Evolutionary conservation across 2,329 filamentous ascomycete species (phyloP).

Genomic region (Talaromyces piceae): DNA sequence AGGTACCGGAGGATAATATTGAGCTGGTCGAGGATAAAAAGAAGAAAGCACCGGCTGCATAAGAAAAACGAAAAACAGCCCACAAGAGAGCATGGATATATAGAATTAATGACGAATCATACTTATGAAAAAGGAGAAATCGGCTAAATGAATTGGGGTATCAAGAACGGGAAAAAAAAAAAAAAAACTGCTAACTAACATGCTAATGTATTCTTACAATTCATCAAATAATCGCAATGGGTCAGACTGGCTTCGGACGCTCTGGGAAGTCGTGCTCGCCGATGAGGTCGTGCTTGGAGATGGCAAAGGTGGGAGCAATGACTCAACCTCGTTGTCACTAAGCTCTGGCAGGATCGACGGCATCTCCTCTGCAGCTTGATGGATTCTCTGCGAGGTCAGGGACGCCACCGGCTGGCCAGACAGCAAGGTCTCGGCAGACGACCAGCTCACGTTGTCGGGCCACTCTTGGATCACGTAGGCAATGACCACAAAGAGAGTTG

Average conservation of each 20-base stretch:
- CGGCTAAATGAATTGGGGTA: no score
- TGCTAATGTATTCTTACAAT: no score
- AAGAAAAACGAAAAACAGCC: neutral
- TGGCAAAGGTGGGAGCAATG: neutral
- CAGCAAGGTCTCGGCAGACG: neutral
- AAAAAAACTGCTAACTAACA: no score
- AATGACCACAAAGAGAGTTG: slow-evolving; percentile 22
- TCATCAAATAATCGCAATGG: slow-evolving; percentile 10
- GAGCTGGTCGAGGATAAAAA: slow-evolving; percentile 94
- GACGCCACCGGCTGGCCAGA: neutral
- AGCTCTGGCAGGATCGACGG: neutral
- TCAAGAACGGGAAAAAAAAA: no score
- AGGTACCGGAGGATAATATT: slow-evolving; percentile 91
- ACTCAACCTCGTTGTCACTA: neutral
- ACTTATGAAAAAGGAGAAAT: neutral
- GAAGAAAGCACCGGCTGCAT: slow-evolving; percentile 46
- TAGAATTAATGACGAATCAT: no score
- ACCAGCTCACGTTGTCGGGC: slow-evolving; percentile 9
- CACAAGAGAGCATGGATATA: neutral
- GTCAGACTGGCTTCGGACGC: neutral
- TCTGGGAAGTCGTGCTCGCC: neutral
- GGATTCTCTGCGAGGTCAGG: neutral
- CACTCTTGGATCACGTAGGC: slow-evolving; percentile 23
- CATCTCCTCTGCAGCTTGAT: neutral
- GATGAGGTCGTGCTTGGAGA: neutral